Percentiles rank a stretch among this genome's conserved stretches.
phyloP scores from a whole-genome alignment of 2,329 filamentous ascomycete genomes.

The Chlorencoelia australis region DNA sequence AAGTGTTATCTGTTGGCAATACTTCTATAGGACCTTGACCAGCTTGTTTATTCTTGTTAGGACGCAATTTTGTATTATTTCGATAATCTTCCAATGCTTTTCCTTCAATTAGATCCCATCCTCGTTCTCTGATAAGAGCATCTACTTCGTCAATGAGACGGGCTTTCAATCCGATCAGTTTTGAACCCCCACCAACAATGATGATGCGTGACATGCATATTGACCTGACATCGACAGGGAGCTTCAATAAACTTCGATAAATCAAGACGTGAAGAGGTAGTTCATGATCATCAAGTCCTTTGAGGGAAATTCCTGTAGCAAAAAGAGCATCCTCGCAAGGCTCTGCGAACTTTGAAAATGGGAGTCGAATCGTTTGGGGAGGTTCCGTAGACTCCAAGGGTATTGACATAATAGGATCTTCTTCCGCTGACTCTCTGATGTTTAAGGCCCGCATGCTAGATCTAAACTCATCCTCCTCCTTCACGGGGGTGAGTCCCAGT shows the following conservation, averaged over 20 bases:
- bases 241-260: conserved; percentile 62
- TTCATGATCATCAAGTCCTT: conserved; percentile 77
- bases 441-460: conserved; percentile 19
- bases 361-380: conserved; percentile 49
- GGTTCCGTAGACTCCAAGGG: conserved; percentile 34
- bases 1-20: too few relatives aligned
- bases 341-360: conserved; percentile 60
- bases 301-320: conserved; percentile 40
- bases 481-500: conserved; percentile 38
- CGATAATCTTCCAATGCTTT: conserved; percentile 51
- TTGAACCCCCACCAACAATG: conserved; percentile 72
- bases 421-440: conserved; percentile 11
- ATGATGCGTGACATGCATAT: conserved; percentile 83
- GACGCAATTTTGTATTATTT: conserved; percentile 22
- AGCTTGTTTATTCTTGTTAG: conserved; percentile 16
- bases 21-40: conserved; percentile 14
- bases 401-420: conserved; percentile 28
- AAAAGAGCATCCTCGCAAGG: conserved; percentile 72
- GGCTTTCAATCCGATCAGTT: conserved; percentile 67
- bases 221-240: conserved; percentile 74
- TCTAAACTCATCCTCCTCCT: conserved; percentile 45
- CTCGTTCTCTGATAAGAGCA: conserved; percentile 52
- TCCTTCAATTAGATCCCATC: conserved; percentile 70
- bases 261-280: conserved; percentile 66
- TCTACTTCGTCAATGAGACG: conserved; percentile 69